Base-by-base conservation (phyloP, 1,284 basidiomycete genomes). In the Moniliophthora roreri region DNA sequence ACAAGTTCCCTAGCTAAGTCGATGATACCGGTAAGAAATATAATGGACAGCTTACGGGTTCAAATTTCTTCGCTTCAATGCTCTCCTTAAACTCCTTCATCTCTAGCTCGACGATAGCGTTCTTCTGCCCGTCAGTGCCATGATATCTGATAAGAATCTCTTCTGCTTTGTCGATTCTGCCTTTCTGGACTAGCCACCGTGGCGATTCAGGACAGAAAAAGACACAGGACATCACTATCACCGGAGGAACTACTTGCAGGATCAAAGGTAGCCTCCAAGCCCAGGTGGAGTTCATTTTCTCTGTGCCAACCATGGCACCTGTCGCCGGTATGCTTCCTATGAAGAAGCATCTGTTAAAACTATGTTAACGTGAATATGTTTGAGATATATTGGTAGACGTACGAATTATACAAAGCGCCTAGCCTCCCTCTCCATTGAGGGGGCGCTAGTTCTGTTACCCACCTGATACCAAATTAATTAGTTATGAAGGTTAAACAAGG, bases 401-500 rank as follows among this genome's bases (percentile, higher is more conserved):
- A 62, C 59, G 62, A 62, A 53, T 66, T 66, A 48, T 66, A 66
- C n/a, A 61, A 48, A 13, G 62, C 63, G 18, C 63, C 64, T 6
- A 66, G 58, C 26, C 64, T 60, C 8, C 63, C 65, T 36, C 63
- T 59, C 65, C 65, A 66, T 56, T 66, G 65, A 2, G 65, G 65
- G 7, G 65, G 65, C 11, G 62, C 63, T 18, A 66, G 52, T 40
- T 66, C 65, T 13, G 65, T 66, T 11, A 66, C 61, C 65, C 65
- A 66, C 0, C 28, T 32, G 28, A 6, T 32, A 32, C n/a, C n/a
- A n/a, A n/a, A n/a, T n/a, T n/a, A 32, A 6, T 11, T 32, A 6
- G 11, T 6, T 11, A 32, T 32, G 6, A 32, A 32, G 7, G 28
- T 6, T 32, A 32, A 11, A 32, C 28, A 32, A 11, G 6, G 6